Evolutionary conservation across 2,329 filamentous ascomycete genomes (phyloP).

Genomic region (Aureobasidium pullulans): DNA sequence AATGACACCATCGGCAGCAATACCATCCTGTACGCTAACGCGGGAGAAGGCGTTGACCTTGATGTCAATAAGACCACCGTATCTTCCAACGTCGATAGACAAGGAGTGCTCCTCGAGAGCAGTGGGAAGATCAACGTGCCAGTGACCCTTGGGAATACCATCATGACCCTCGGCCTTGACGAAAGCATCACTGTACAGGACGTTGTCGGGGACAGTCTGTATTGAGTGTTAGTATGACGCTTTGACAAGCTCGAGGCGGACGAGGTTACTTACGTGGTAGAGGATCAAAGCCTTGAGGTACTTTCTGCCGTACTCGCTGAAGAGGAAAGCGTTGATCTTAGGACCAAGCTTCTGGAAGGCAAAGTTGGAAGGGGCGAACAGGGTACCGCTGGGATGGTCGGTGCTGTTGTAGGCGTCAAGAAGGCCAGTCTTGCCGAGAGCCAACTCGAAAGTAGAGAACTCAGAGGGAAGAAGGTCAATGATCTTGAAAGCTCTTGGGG

Average conservation of each 20-base stretch:
- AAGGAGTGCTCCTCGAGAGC: conserved; percentile 59
- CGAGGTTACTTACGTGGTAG: neutral
- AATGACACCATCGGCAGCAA: conserved; percentile 74
- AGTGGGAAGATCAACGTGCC: conserved; percentile 65
- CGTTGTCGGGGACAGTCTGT: conserved; percentile 58
- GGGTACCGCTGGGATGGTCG: conserved; percentile 57
- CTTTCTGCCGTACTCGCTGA: conserved; percentile 64
- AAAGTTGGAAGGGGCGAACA: conserved; percentile 74
- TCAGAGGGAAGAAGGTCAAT: conserved; percentile 58
- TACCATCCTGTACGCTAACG: conserved; percentile 60
- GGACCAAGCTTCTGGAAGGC: conserved; percentile 73
- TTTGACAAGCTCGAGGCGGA: too few species aligned
- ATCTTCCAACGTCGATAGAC: conserved; percentile 62
- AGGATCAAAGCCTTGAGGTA: conserved; percentile 62
- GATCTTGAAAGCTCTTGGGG: conserved; percentile 57
- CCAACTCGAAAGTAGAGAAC: conserved; percentile 74
- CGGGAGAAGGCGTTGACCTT: conserved; percentile 66
- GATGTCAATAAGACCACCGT: conserved; percentile 62
- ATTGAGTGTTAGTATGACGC: neutral
- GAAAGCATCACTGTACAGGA: conserved; percentile 76
- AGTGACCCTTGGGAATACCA: conserved; percentile 42
- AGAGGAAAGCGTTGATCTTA: conserved; percentile 73
- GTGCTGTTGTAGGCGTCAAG: conserved; percentile 50
- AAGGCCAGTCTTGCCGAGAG: conserved; percentile 66
- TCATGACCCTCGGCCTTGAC: conserved; percentile 40